Conservation (phyloP, 441 rosid genomes). For the Lepidium campestre region DNA sequence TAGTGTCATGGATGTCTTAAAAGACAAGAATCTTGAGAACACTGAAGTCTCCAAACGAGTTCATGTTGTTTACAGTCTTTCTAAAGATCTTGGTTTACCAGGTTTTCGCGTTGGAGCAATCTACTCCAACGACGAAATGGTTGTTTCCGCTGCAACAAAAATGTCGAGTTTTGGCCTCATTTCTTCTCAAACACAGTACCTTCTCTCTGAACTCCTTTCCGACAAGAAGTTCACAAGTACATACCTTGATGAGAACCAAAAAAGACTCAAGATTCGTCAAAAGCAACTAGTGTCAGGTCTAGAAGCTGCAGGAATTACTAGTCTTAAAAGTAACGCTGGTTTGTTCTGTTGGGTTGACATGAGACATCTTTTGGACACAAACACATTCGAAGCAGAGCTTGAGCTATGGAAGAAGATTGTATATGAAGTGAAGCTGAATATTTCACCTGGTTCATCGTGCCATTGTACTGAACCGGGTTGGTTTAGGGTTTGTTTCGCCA, state of each 20-base stretch:
- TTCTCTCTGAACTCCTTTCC: slow-evolving; percentile 67
- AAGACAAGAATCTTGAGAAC: slow-evolving; percentile 37
- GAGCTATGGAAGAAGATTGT: slow-evolving; percentile 82
- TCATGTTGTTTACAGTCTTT: slow-evolving; percentile 76
- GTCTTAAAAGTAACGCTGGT: slow-evolving; percentile 73
- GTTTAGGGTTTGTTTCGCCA: slow-evolving; percentile 88
- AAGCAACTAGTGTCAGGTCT: slow-evolving; percentile 59
- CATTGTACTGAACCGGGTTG: slow-evolving; percentile 91
- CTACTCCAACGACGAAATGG: slow-evolving; percentile 66
- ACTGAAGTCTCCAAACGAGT: slow-evolving; percentile 50
- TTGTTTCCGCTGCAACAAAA: slow-evolving; percentile 81
- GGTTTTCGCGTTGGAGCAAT: slow-evolving; percentile 93
- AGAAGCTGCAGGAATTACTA: slow-evolving; percentile 52
- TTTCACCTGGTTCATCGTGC: slow-evolving; percentile 89
- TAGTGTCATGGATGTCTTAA: slow-evolving; percentile 66
- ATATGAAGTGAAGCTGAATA: slow-evolving; percentile 66
- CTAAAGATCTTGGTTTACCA: slow-evolving; percentile 88
- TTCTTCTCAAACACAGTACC: slow-evolving; percentile 90
- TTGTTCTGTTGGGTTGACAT: slow-evolving; percentile 91
- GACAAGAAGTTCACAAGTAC: slow-evolving; percentile 67
- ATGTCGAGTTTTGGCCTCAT: slow-evolving; percentile 97
- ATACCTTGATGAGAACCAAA: slow-evolving; percentile 58
- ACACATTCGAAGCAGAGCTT: slow-evolving; percentile 75
- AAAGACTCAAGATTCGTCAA: slow-evolving; percentile 52
- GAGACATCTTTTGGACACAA: slow-evolving; percentile 65